A percentile compares a stretch with the other conserved stretches of the same genome.
Evolutionary conservation across 2,329 filamentous ascomycete species (phyloP).

Genomic region (Knoxdaviesia proteae): DNA sequence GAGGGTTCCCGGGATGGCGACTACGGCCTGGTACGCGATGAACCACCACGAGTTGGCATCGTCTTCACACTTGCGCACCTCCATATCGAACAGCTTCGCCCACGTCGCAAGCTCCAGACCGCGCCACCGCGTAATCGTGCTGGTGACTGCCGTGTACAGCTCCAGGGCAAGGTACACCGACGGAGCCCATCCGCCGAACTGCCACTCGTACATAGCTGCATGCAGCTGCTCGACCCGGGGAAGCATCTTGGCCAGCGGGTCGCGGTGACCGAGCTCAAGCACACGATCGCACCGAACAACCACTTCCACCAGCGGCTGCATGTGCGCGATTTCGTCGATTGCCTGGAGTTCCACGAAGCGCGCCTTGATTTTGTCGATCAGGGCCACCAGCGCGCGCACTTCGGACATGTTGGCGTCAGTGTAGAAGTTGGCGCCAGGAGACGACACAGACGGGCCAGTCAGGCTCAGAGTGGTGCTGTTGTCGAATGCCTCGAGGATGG

Average conservation of each 20-base stretch:
- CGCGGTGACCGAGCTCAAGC: slow-evolving; percentile 53
- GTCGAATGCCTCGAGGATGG: slow-evolving; percentile 44
- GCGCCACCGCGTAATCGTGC: slow-evolving; percentile 70
- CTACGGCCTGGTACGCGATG: slow-evolving; percentile 74
- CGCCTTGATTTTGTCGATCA: slow-evolving; percentile 47
- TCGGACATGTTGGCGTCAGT: slow-evolving; percentile 58
- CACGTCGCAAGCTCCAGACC: slow-evolving; percentile 82
- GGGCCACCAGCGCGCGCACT: slow-evolving; percentile 47
- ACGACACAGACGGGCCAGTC: slow-evolving; percentile 9
- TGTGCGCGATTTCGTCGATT: slow-evolving; percentile 46
- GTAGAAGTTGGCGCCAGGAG: slow-evolving; percentile 67
- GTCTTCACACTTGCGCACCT: slow-evolving; percentile 52
- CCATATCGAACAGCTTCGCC: slow-evolving; percentile 72
- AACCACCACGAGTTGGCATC: slow-evolving; percentile 91
- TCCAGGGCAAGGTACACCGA: slow-evolving; percentile 48
- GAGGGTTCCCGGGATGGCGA: slow-evolving; percentile 53
- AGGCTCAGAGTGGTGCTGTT: slow-evolving; percentile 24
- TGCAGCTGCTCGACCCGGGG: slow-evolving; percentile 78
- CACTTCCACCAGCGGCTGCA: slow-evolving; percentile 61
- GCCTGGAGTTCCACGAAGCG: slow-evolving; percentile 53
- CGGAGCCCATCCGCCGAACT: slow-evolving; percentile 68
- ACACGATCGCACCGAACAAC: slow-evolving; percentile 54
- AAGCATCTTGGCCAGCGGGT: slow-evolving; percentile 72
- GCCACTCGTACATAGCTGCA: slow-evolving; percentile 76
- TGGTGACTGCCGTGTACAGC: slow-evolving; percentile 60